phyloP scores from a whole-genome alignment of 352 stramenopile genomes.

The Plasmopara muralis region DNA sequence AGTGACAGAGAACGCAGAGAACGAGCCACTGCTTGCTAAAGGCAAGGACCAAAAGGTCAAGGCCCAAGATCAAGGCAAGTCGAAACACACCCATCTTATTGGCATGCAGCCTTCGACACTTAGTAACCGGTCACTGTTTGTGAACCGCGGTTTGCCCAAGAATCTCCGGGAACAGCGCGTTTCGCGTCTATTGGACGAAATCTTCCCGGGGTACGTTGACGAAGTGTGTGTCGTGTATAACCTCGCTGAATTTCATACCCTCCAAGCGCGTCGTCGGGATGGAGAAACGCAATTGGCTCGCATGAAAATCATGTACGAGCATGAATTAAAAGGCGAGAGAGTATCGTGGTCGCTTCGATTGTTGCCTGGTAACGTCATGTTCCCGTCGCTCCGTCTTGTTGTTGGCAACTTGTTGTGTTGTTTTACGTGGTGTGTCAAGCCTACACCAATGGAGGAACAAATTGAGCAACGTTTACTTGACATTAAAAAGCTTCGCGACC shows the following conservation, averaged over 20 bases:
- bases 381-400: constrained; percentile 50
- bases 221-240: constrained; percentile 81
- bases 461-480: constrained; percentile 25
- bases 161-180: constrained; percentile 68
- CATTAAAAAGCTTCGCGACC: constrained; percentile 53
- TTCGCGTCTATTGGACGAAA: constrained; percentile 68
- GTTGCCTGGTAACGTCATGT: constrained; percentile 62
- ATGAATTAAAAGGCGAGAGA: constrained; percentile 29
- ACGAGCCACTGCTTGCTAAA: constrained; percentile 14
- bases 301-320: constrained; percentile 48
- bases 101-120: constrained; percentile 77
- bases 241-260: constrained; percentile 61
- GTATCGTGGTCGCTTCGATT: constrained; percentile 61
- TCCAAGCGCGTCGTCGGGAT: constrained; percentile 40
- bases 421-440: constrained; percentile 36
- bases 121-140: constrained; percentile 68
- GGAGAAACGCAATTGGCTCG: constrained; percentile 55
- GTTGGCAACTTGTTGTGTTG: constrained; percentile 39
- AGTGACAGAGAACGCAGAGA: constrained; percentile 15
- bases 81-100: constrained; percentile 48
- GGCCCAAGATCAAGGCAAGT: constrained; percentile 1
- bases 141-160: constrained; percentile 71
- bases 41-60: constrained; percentile 13
- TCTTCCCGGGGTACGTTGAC: constrained; percentile 76
- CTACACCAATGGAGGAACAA: constrained; percentile 40